Evolutionary conservation across 2,329 filamentous ascomycete species (phyloP).

Genomic region (Lecanicillium sp.): DNA sequence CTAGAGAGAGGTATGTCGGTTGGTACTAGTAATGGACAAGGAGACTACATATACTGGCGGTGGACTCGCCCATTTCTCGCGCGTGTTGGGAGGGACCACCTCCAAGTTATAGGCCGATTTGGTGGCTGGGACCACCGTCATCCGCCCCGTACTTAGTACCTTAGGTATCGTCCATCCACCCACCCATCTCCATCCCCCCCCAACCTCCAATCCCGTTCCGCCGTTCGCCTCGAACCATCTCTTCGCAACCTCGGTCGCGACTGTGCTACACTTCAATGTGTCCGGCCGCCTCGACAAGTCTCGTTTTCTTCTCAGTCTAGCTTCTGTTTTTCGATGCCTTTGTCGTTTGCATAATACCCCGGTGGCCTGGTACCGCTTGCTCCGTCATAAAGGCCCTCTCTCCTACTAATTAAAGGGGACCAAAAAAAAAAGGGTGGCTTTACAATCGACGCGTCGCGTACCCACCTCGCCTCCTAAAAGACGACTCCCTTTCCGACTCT

Average conservation of each 20-base stretch:
- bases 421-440: conserved; percentile 3
- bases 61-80: too few species aligned
- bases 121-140: background rate
- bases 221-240: conserved; percentile 1
- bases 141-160: background rate
- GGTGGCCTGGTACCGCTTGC: background rate
- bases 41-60: too few species aligned
- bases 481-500: conserved; percentile 5
- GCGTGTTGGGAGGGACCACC: too few species aligned
- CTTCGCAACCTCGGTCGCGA: conserved; percentile 8
- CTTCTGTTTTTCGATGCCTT: conserved; percentile 20
- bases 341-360: conserved; percentile 5
- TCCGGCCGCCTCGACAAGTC: conserved; percentile 20
- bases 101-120: background rate
- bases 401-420: background rate
- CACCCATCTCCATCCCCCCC: conserved; percentile 2
- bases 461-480: conserved; percentile 8
- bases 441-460: conserved; percentile 10
- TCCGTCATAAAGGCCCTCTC: conserved; percentile 6
- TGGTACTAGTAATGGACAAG: too few species aligned
- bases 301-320: conserved; percentile 13
- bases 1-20: too few species aligned
- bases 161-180: background rate
- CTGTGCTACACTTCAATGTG: conserved; percentile 19
- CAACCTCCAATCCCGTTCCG: conserved; percentile 6